Base-by-base conservation (phyloP, 2,329 filamentous ascomycete species). In the Lasiodiplodia citricola region DNA sequence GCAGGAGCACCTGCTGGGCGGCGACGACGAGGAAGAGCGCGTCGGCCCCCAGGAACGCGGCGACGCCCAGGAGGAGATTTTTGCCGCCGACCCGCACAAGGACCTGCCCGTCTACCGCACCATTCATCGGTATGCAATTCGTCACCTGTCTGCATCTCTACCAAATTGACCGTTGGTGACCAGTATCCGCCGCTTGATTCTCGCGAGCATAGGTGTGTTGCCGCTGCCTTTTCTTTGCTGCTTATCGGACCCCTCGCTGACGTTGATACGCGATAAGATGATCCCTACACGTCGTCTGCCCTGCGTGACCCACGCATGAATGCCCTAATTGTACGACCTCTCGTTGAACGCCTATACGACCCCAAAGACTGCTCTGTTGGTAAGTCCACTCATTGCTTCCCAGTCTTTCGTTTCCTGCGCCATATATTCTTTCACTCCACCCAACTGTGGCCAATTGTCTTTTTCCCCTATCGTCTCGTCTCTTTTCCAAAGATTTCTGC, bases 331-430 rank as follows among this genome's bases (percentile, higher is more conserved):
- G 90, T 96, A 23, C 87, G 93, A 69, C 93, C 93, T 0, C 81
- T 96, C 31, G 92, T 96, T n/a, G 92, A 96, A 77, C 91, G 92
- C 76, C 86, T 95, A 10, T 96, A 93, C 76, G 89, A 92, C 74
- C 85, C 90, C 69, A 87, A 92, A 69, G 93, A 96, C 81, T 90
- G 94, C 50, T 95, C 92, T 1, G 89, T 94, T 67, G 86, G 89
- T 91, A 80, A 71, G 84, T 71, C 4, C 21, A 4, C 10, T 25
- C 60, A 44, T 41, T 31, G 5, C 18, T 31, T 58, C 11, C 31
- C 28, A n/a, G 14, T 47, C 14, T 65, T 55, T 3, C 47, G 2
- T n/a, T 28, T 6, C 28, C 28, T 52, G 44, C 60, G 25, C 3
- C 16, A 52, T n/a, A 38, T 50, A 18, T 18, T 41, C 23, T 37